A percentile compares a stretch with the other conserved stretches of the same genome.
Evolutionary conservation across 768 basidiomycete species (phyloP).

Genomic region (Gelatoporia subvermispora): DNA sequence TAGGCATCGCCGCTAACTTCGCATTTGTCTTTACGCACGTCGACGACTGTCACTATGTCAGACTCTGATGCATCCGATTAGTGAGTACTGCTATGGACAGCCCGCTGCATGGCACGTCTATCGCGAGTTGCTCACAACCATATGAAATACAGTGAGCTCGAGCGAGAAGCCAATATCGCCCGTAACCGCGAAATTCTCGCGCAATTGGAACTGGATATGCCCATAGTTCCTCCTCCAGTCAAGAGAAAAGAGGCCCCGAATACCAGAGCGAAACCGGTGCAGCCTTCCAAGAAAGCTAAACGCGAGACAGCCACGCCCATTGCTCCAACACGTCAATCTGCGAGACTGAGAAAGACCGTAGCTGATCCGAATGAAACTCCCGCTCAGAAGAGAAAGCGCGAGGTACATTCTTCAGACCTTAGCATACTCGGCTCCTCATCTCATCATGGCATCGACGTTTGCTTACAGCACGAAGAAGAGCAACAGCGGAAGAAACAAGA

Average conservation of each 20-base stretch:
- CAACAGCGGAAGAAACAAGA: conserved; percentile 49
- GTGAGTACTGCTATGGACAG: conserved; percentile 8
- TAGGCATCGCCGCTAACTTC: not conserved
- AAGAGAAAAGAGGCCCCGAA: conserved; percentile 25
- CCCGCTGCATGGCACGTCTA: not conserved
- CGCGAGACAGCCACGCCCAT: conserved; percentile 36
- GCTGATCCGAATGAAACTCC: conserved; percentile 63
- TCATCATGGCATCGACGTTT: not conserved
- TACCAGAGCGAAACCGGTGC: conserved; percentile 55
- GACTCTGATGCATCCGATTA: conserved; percentile 14
- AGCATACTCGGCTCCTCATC: not conserved
- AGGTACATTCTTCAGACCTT: conserved; percentile 34
- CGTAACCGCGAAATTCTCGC: conserved; percentile 73
- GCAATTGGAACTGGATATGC: conserved; percentile 52
- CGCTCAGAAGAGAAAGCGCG: conserved; percentile 57
- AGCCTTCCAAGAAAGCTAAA: conserved; percentile 51
- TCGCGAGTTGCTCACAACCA: not conserved
- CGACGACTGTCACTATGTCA: conserved; percentile 1
- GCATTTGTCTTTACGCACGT: no score
- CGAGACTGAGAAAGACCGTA: conserved; percentile 48
- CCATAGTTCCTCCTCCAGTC: conserved; percentile 5
- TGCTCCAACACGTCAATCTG: conserved; percentile 60
- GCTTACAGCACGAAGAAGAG: conserved; percentile 44
- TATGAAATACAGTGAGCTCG: conserved; percentile 45
- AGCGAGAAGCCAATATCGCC: conserved; percentile 78